phyloP scores from a whole-genome alignment of 1,139 yeast species.

The Yamadazyma blattariae region DNA sequence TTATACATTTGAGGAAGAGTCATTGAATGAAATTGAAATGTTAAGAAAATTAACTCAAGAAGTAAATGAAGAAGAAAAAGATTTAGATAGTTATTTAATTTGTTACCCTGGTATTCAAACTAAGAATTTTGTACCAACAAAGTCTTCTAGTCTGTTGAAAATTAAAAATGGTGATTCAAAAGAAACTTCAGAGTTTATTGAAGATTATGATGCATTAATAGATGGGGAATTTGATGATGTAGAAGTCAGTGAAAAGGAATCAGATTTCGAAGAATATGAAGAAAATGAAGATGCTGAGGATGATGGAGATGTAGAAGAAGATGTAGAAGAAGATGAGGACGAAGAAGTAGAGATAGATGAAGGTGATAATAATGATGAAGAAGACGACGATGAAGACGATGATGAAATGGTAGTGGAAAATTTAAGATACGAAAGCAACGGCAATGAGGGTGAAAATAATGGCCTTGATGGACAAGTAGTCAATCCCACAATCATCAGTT shows the following conservation, averaged over 20 bases:
- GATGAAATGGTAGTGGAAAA: not conserved
- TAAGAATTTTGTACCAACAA: conserved; percentile 2
- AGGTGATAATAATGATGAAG: conserved; percentile 6
- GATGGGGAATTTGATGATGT: conserved; percentile 6
- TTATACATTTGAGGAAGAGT: conserved; percentile 53
- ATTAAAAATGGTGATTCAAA: conserved; percentile 1
- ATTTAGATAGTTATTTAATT: conserved; percentile 21
- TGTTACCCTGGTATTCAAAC: conserved; percentile 31
- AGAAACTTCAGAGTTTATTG: conserved; percentile 1
- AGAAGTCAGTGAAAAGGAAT: conserved; percentile 9
- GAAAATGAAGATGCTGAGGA: conserved; percentile 14
- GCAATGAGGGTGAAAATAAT: too few relatives aligned
- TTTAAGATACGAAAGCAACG: too few relatives aligned
- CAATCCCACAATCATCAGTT: too few relatives aligned
- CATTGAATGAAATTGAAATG: conserved; percentile 37
- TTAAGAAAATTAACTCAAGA: conserved; percentile 28
- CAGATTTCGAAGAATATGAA: conserved; percentile 10
- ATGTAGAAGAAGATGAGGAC: conserved; percentile 12
- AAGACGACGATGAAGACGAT: conserved; percentile 6
- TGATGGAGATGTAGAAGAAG: conserved; percentile 13
- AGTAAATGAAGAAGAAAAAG: conserved; percentile 7
- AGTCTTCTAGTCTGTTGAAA: conserved; percentile 1
- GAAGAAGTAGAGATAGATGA: conserved; percentile 6
- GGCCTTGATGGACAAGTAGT: too few relatives aligned
- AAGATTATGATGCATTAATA: conserved; percentile 3